phyloP scores from a whole-genome alignment of 257 asterid species.

The Salvia miltiorrhiza region DNA sequence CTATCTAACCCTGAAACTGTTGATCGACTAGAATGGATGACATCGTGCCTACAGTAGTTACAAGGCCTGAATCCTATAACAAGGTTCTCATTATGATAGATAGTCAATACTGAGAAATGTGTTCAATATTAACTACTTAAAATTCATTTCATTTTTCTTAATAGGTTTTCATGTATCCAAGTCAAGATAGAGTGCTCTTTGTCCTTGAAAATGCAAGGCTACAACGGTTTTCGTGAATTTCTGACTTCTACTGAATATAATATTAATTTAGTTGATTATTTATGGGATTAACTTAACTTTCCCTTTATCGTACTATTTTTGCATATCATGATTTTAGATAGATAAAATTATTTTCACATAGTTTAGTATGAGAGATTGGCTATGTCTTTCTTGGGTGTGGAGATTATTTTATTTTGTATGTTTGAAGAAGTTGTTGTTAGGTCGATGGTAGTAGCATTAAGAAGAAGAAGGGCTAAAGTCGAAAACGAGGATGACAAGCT shows the following conservation, averaged over 20 bases:
- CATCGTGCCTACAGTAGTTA: slow-evolving; percentile 41
- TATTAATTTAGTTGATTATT: background rate
- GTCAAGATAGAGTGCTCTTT: slow-evolving; percentile 39
- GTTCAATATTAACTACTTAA: no score
- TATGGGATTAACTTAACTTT: no score
- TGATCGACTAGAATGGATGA: slow-evolving; percentile 38
- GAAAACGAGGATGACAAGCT: slow-evolving; percentile 88
- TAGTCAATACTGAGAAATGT: background rate
- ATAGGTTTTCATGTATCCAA: slow-evolving; percentile 33
- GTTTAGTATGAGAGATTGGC: background rate
- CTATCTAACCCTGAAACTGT: background rate
- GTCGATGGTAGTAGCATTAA: slow-evolving; percentile 69
- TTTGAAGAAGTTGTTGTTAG: slow-evolving; percentile 33
- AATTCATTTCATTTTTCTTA: background rate
- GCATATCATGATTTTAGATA: background rate
- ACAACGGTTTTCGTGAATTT: slow-evolving; percentile 16
- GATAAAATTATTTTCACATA: background rate
- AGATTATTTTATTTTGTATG: background rate
- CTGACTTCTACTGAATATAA: background rate
- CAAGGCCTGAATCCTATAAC: slow-evolving; percentile 40
- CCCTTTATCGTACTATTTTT: no score
- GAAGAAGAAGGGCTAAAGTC: slow-evolving; percentile 84
- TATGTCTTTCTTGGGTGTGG: background rate
- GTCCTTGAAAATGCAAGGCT: slow-evolving; percentile 42
- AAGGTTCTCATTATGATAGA: slow-evolving; percentile 21